A percentile compares a stretch with the other conserved stretches of the same genome.
These are phyloP conservation scores for Exutisphaerella laricina DNA, from an alignment of 2,329 filamentous ascomycete genomes.

Conservation along the genomic window DNA sequence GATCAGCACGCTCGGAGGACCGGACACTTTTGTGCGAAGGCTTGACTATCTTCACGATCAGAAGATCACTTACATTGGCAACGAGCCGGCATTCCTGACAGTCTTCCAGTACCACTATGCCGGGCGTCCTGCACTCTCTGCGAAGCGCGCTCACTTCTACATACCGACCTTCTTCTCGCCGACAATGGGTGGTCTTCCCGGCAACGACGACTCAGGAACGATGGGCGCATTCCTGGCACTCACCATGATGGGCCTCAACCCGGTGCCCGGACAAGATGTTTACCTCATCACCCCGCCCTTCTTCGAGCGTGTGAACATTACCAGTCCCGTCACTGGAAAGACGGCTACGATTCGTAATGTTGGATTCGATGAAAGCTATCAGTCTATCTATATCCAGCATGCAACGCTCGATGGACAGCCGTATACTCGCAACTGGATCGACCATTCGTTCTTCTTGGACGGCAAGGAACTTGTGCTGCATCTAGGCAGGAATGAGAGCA, in stretches of 20 bases:
- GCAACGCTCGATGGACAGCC: conserved; percentile 35
- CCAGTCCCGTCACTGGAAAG: conserved; percentile 32
- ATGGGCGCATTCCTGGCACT: conserved; percentile 40
- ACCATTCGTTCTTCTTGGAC: conserved; percentile 38
- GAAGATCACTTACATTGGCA: conserved; percentile 53
- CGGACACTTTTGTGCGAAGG: conserved; percentile 50
- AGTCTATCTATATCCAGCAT: conserved; percentile 33
- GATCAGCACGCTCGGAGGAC: conserved; percentile 53
- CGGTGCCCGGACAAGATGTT: conserved; percentile 28
- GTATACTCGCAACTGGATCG: conserved; percentile 40
- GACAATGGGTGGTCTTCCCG: conserved; percentile 33
- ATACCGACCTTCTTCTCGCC: conserved; percentile 37
- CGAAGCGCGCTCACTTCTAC: conserved; percentile 36
- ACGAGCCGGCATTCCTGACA: conserved; percentile 51
- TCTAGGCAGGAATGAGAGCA: conserved; percentile 35
- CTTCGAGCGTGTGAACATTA: conserved; percentile 36
- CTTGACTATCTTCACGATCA: conserved; percentile 58
- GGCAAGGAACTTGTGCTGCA: conserved; percentile 37
- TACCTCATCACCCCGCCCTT: conserved; percentile 41
- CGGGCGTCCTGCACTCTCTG: conserved; percentile 35
- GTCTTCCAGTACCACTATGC: conserved; percentile 40
- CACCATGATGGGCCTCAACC: conserved; percentile 38
- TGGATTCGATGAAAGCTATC: conserved; percentile 37
- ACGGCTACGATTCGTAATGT: conserved; percentile 35
- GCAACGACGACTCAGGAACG: conserved; percentile 29